Conservation (phyloP, 148 eudicot genomes). For the Vaccinium vitisidaea region DNA sequence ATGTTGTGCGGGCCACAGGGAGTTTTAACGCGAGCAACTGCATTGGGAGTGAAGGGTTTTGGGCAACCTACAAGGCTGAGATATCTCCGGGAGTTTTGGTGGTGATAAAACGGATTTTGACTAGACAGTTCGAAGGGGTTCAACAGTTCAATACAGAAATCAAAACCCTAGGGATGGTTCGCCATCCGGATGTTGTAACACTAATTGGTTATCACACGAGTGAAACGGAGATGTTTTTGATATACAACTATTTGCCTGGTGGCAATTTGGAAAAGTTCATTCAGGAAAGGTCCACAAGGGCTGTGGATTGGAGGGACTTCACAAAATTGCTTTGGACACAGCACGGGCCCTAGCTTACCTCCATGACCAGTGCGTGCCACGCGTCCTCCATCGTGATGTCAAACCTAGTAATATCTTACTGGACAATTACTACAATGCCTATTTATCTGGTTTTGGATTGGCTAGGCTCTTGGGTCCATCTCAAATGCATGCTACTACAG, state of each 20-base stretch:
- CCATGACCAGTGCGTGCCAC: slow-evolving; percentile 52
- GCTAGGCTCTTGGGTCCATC: slow-evolving; percentile 53
- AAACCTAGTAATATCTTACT: slow-evolving; percentile 57
- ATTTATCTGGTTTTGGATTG: slow-evolving; percentile 53
- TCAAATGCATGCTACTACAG: slow-evolving; percentile 57
- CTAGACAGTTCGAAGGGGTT: slow-evolving; percentile 46
- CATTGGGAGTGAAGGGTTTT: slow-evolving; percentile 54
- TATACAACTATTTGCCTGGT: slow-evolving; percentile 49
- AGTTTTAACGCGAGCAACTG: slow-evolving; percentile 49
- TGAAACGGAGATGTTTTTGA: slow-evolving; percentile 53
- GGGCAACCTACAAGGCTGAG: slow-evolving; percentile 54
- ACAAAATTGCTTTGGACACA: slow-evolving; percentile 54
- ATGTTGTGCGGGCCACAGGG: slow-evolving; percentile 40
- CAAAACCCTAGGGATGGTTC: slow-evolving; percentile 45
- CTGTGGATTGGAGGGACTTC: slow-evolving; percentile 47
- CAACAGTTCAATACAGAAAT: slow-evolving; percentile 56
- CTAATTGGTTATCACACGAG: slow-evolving; percentile 49
- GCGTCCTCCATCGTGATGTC: slow-evolving; percentile 53
- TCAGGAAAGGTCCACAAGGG: slow-evolving; percentile 45
- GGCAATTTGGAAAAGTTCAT: slow-evolving; percentile 54
- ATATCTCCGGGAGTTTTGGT: slow-evolving; percentile 44
- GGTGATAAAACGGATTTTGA: slow-evolving; percentile 46
- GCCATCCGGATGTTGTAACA: slow-evolving; percentile 47
- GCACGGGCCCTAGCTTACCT: slow-evolving; percentile 53
- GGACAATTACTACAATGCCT: slow-evolving; percentile 50